These are phyloP conservation scores for Mycothermus thermophilus DNA, from an alignment of 495 filamentous ascomycete genomes.

Conservation along the genomic window DNA sequence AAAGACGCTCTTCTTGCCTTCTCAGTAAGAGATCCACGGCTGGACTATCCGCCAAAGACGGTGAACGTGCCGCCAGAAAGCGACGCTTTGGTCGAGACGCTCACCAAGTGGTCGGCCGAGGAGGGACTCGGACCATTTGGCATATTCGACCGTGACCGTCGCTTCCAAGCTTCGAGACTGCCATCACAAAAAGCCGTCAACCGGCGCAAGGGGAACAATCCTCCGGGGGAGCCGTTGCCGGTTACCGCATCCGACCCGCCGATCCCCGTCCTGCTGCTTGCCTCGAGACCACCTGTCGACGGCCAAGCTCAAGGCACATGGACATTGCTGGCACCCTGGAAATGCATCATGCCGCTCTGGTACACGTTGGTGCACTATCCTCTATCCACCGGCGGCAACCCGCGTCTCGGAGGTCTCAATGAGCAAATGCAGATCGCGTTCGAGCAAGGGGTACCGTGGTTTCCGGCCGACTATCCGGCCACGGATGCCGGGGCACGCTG, in stretches of 20 bases:
- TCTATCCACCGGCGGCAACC: conserved; percentile 61
- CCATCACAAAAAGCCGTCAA: conserved; percentile 79
- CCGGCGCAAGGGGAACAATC: conserved; percentile 55
- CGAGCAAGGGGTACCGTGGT: conserved; percentile 67
- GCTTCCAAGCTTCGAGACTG: conserved; percentile 44
- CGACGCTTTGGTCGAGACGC: conserved; percentile 36
- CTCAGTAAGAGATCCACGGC: conserved; percentile 61
- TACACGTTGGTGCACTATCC: conserved; percentile 77
- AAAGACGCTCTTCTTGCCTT: conserved; percentile 59
- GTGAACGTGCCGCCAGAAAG: conserved; percentile 32
- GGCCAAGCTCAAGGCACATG: conserved; percentile 53
- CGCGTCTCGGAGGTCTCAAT: conserved; percentile 68
- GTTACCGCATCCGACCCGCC: conserved; percentile 53
- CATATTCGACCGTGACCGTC: conserved; percentile 56
- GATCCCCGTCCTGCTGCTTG: conserved; percentile 65
- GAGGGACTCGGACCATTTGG: conserved; percentile 34
- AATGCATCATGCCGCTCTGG: conserved; percentile 78
- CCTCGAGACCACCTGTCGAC: conserved; percentile 36
- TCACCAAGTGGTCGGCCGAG: conserved; percentile 62
- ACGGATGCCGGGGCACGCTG: conserved; percentile 68
- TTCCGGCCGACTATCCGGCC: conserved; percentile 78
- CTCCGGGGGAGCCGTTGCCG: conserved; percentile 50
- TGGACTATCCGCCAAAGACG: conserved; percentile 52
- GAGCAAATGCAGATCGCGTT: conserved; percentile 72
- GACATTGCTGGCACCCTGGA: conserved; percentile 86